Base-by-base conservation (phyloP, 495 filamentous ascomycete genomes). In the Venustampulla echinocandica region DNA sequence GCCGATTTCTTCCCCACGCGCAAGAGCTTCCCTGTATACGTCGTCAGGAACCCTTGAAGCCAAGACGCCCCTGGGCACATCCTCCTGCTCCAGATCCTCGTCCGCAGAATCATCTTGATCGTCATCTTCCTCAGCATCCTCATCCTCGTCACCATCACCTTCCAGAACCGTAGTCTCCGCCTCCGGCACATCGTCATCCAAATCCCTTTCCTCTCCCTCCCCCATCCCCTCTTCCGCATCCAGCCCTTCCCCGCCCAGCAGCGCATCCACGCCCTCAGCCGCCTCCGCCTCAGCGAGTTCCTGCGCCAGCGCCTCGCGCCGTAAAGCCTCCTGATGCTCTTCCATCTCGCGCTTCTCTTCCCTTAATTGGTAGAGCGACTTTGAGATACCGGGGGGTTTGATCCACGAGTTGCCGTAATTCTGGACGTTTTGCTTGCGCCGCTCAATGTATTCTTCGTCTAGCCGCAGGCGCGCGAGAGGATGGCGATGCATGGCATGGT, bases 331-430 rank as follows among this genome's bases (percentile, higher is more conserved):
- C 38, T 82, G 72, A n/a, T 85, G 80, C 61, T 93, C 87, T 55
- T 85, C 81, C 30, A 80, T 71, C 68, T 93, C 87, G 15, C 82
- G 77, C 20, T 80, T 71, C 69, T 90, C 87, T 57, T 89, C 87
- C 46, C 76, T 78, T 61, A 85, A 69, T 44, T 84, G 82, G 50
- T 84, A 75, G 53, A 87, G 71, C 9, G 86, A 88, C 67, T 89
- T 90, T 17, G 71, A 48, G 30, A 87, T 72, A 7, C 86, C 86
- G 0, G 82, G 82, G 9, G 87, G 87, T 42, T 76, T 78, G 52
- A 93, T 79, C 87, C 87, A 93, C 21, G 75, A 76, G 53, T 69
- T 75, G 42, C 87, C 87, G 55, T 87, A 87, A 47, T 79, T 80
- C 15, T 77, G 73, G 30, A 90, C 82, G 54, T 84, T 82, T 18